A percentile compares a stretch with the other conserved stretches of the same genome.
Conservation (phyloP, 1,284 basidiomycete genomes). For the Heterobasidion irregulare region DNA sequence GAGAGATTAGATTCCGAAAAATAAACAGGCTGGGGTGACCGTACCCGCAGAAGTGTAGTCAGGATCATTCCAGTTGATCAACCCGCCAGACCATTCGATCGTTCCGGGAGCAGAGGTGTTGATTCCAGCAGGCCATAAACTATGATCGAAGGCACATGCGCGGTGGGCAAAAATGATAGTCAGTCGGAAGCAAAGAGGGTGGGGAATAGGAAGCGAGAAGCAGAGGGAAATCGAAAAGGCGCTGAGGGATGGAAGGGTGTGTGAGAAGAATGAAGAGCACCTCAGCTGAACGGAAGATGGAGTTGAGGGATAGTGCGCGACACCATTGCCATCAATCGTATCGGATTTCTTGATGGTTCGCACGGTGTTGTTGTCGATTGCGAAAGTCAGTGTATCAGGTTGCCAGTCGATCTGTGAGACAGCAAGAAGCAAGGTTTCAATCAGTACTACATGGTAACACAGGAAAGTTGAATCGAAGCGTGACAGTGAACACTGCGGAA, state of each 20-base stretch:
- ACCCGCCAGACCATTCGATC: constrained; percentile 68
- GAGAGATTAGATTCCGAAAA: neutral
- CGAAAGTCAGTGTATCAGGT: constrained; percentile 55
- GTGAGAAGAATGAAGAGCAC: constrained; percentile 22
- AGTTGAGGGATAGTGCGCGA: constrained; percentile 61
- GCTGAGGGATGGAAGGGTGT: neutral
- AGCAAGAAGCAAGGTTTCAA: neutral
- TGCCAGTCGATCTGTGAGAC: constrained; percentile 66
- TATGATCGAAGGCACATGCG: constrained; percentile 17
- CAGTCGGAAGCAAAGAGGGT: neutral
- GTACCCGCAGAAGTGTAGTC: constrained; percentile 59
- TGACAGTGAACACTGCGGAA: neutral
- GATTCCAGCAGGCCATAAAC: constrained; percentile 76
- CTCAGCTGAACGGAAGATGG: constrained; percentile 75
- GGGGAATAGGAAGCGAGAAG: neutral
- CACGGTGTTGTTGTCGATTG: constrained; percentile 62
- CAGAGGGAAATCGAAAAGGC: neutral
- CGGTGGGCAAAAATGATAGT: neutral
- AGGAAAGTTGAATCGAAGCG: too few species aligned
- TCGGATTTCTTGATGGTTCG: constrained; percentile 59
- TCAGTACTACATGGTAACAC: too few species aligned
- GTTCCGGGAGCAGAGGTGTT: constrained; percentile 52
- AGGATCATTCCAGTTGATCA: constrained; percentile 71
- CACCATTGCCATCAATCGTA: constrained; percentile 39
- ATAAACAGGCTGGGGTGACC: constrained; percentile 9